Conservation (phyloP, 176 grass and related monocot species). For the Miscanthus lutarioriparius region DNA sequence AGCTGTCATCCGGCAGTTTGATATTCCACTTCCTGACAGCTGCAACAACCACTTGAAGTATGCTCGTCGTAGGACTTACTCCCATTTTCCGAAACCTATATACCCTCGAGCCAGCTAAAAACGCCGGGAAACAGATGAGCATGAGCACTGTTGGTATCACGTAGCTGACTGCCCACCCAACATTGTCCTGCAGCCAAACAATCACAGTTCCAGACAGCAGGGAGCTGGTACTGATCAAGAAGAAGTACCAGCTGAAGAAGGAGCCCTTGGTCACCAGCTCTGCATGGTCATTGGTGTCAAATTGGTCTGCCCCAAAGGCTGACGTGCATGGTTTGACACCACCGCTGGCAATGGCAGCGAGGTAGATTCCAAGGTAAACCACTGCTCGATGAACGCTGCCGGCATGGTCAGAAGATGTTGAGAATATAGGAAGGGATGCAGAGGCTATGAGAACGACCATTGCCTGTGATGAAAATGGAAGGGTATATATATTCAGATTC, state of each 20-base stretch:
- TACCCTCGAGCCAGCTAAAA: slow-evolving; percentile 27
- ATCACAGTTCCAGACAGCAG: slow-evolving; percentile 43
- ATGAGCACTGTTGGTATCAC: slow-evolving; percentile 34
- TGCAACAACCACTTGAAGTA: slow-evolving; percentile 49
- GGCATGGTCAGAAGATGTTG: no score
- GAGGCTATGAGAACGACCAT: slow-evolving; percentile 33
- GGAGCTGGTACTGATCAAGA: slow-evolving; percentile 24
- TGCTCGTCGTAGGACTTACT: slow-evolving; percentile 43
- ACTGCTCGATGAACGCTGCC: not conserved
- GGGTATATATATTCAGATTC: not conserved
- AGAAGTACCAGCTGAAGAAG: slow-evolving; percentile 69
- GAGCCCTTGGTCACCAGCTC: slow-evolving; percentile 42
- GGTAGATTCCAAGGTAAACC: slow-evolving; percentile 51
- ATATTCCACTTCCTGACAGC: slow-evolving; percentile 42
- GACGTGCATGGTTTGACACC: slow-evolving; percentile 37
- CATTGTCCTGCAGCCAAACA: slow-evolving; percentile 61
- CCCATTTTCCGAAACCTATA: slow-evolving; percentile 33
- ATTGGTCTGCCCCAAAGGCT: slow-evolving; percentile 54
- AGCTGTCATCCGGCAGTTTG: slow-evolving; percentile 27
- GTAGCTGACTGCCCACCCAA: slow-evolving; percentile 45
- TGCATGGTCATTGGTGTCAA: slow-evolving; percentile 24
- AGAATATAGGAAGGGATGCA: not conserved
- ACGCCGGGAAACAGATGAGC: not conserved
- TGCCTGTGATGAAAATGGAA: slow-evolving; percentile 26
- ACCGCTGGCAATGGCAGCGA: slow-evolving; percentile 38